Evolutionary conservation across 129 eudicot genomes (phyloP), one percentile per base, ranked within the genome.

Genomic region (Helichrysum umbraculigerum): DNA sequence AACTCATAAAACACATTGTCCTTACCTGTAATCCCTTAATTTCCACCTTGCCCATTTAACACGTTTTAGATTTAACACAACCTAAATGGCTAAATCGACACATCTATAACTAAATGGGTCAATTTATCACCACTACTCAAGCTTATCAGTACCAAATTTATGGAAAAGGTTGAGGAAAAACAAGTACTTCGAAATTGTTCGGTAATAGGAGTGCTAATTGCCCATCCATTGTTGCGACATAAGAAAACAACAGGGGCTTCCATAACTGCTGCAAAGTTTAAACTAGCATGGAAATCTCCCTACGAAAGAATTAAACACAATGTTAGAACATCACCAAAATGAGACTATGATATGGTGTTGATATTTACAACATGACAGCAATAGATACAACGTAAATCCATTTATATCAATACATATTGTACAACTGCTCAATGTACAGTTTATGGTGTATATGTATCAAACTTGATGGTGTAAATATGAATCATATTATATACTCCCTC

Each of bases 211-310:
- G 98, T 93, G 82, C 98, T 93, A 37, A 93, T 90, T 28, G 98
- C 95, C 94, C 95, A 93, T 51, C 98, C 98, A 47, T 93, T 93
- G 78, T 93, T 93, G 66, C 98, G 90, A 74, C 98, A 93, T 10
- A 93, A 54, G 76, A 90, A 90, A 34, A 93, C 51, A 25, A 90
- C 86, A 1, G 98, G 98, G 14, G 84, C 95, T 16, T 93, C 96
- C 95, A 86, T 81, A 68, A 93, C 98, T 5, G 98, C 98, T 11
- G 98, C 98, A 75, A 93, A 90, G 68, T 93, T 93, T 25, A 93
- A 61, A 79, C 81, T 76, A 21, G 96, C 98, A 78, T 93, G 98
- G 78, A 90, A 93, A 85, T 93, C 98, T 52, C 98, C 98, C 98
- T 93, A 76, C 7, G 71, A 72, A 82, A 70, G 19, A 41, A 62